A percentile compares a stretch with the other conserved stretches of the same genome.
phyloP scores from a whole-genome alignment of 805 yeast genomes.

The Priceomyces carsonii region DNA sequence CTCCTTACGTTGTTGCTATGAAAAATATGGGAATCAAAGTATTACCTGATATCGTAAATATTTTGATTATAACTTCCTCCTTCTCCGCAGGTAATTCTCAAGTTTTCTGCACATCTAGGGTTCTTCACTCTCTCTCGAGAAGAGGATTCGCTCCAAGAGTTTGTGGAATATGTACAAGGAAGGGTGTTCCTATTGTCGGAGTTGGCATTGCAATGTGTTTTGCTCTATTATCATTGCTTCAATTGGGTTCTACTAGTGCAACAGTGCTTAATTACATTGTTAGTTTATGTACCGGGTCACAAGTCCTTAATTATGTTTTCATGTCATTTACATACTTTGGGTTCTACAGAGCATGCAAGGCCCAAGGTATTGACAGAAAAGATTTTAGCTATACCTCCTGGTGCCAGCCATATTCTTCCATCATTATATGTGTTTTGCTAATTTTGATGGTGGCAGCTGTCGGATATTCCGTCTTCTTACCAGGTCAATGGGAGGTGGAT shows the following conservation, averaged over 20 bases:
- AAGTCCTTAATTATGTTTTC: conserved; percentile 33
- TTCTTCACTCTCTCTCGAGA: conserved; percentile 35
- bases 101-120: conserved; percentile 30
- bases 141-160: conserved; percentile 39
- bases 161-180: conserved; percentile 28
- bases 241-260: conserved; percentile 20
- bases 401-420: conserved; percentile 14
- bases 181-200: conserved; percentile 34
- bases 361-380: conserved; percentile 35
- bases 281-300: conserved; percentile 35
- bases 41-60: conserved; percentile 38
- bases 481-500: conserved; percentile 25
- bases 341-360: conserved; percentile 44
- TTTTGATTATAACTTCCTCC: conserved; percentile 40
- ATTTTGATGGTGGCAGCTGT: conserved; percentile 30
- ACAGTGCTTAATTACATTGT: conserved; percentile 31
- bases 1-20: conserved; percentile 45
- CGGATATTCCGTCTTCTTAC: conserved; percentile 35
- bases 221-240: conserved; percentile 38
- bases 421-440: conserved; percentile 14
- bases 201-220: conserved; percentile 22
- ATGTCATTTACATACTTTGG: conserved; percentile 39
- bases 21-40: conserved; percentile 31
- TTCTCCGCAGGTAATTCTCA: conserved; percentile 37
- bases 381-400: conserved; percentile 30